Evolutionary conservation across 129 eudicot species (phyloP).

Genomic region (Daucus carota): DNA sequence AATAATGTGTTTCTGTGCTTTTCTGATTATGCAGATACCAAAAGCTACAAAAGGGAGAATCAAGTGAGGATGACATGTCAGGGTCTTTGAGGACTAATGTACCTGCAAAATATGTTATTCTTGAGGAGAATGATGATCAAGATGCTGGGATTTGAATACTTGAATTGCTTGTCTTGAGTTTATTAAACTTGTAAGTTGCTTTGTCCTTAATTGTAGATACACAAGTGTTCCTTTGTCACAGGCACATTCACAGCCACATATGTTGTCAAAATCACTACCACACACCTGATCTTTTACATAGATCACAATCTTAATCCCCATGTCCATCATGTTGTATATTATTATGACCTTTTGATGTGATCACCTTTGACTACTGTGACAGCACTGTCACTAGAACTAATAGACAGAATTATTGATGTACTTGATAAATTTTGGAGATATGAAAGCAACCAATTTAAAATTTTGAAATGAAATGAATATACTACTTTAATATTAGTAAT

Average conservation of each 20-base stretch:
- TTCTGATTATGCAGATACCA: conserved; percentile 37
- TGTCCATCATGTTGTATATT: not conserved
- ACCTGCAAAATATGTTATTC: conserved; percentile 66
- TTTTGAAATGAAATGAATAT: too few relatives aligned
- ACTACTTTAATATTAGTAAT: too few relatives aligned
- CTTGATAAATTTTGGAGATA: not conserved
- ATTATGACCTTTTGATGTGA: not conserved
- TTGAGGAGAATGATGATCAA: conserved; percentile 70
- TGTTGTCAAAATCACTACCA: not conserved
- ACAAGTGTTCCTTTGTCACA: not conserved
- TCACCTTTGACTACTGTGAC: not conserved
- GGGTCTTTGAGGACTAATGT: conserved; percentile 20
- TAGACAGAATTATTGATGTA: not conserved
- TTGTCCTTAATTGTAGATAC: not conserved
- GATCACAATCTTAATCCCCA: not conserved
- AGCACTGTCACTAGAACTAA: not conserved
- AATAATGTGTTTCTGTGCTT: conserved; percentile 1
- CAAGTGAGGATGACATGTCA: conserved; percentile 23
- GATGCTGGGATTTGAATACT: conserved; percentile 30
- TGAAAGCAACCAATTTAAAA: not conserved
- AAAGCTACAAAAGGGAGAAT: conserved; percentile 55
- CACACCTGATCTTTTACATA: not conserved
- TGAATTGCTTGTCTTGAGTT: not conserved
- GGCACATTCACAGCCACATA: not conserved
- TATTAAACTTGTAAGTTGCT: not conserved